phyloP scores from a whole-genome alignment of 495 filamentous ascomycete genomes.

The Mycothermus thermophilus region DNA sequence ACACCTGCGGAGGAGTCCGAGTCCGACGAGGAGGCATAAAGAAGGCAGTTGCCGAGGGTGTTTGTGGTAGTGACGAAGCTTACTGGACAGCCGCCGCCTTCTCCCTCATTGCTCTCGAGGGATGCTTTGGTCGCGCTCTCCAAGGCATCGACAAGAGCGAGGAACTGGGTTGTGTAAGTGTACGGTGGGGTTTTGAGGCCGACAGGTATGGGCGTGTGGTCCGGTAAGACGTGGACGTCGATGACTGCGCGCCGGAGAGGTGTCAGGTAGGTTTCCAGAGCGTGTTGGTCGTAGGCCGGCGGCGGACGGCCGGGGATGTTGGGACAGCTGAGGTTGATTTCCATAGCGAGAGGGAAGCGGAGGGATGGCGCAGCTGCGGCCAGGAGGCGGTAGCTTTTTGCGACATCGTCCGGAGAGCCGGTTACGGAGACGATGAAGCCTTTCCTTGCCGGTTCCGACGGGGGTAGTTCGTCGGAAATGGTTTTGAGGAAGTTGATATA shows the following conservation, averaged over 20 bases:
- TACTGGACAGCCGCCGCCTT: conserved; percentile 21
- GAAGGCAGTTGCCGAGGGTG: conserved; percentile 52
- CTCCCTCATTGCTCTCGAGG: neutral
- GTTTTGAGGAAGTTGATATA: conserved; percentile 43
- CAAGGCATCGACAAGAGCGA: conserved; percentile 36
- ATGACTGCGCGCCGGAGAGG: conserved; percentile 10
- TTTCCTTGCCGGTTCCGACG: conserved; percentile 23
- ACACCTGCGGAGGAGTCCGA: conserved; percentile 7
- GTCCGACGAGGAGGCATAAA: conserved; percentile 21
- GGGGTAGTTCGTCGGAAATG: conserved; percentile 23
- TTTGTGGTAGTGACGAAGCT: conserved; percentile 59
- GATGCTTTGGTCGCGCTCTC: conserved; percentile 14
- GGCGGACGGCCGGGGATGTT: conserved; percentile 55
- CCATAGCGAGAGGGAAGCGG: conserved; percentile 38
- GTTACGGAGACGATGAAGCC: conserved; percentile 59
- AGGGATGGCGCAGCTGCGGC: conserved; percentile 2
- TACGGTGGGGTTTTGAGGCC: conserved; percentile 63
- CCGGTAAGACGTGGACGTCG: neutral
- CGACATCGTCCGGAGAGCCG: conserved; percentile 38
- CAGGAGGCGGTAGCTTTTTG: conserved; percentile 27
- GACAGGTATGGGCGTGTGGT: conserved; percentile 20
- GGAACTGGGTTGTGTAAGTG: conserved; percentile 48
- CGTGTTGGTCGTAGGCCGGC: conserved; percentile 43
- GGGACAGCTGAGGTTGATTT: conserved; percentile 62
- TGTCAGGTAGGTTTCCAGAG: conserved; percentile 36